Evolutionary conservation across 2,329 filamentous ascomycete genomes (phyloP).

Genomic region (Fusarium musae): DNA sequence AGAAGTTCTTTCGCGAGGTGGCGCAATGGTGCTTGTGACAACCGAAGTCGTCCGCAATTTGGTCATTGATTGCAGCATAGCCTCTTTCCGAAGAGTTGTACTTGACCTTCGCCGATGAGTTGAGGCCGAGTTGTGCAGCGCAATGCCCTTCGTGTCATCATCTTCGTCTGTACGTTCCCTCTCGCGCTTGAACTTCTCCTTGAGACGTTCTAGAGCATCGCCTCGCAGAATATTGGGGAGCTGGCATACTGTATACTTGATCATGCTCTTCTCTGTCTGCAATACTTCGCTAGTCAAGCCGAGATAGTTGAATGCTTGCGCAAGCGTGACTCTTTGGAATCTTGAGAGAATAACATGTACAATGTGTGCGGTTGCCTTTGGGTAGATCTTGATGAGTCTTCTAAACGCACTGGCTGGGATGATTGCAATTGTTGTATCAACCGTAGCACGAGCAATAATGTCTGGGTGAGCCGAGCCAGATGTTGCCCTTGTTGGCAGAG

Average conservation of each 20-base stretch:
- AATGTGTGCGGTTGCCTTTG: slow-evolving; percentile 95
- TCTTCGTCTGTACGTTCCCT: slow-evolving; percentile 83
- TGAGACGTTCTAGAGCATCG: slow-evolving; percentile 82
- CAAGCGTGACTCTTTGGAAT: slow-evolving; percentile 92
- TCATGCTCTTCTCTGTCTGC: slow-evolving; percentile 92
- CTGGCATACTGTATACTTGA: slow-evolving; percentile 90
- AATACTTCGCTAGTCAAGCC: slow-evolving; percentile 92
- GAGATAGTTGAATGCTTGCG: slow-evolving; percentile 93
- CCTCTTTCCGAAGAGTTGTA: slow-evolving; percentile 81
- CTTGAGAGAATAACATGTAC: slow-evolving; percentile 97
- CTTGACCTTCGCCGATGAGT: slow-evolving; percentile 77
- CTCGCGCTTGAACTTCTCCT: slow-evolving; percentile 91
- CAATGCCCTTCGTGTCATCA: slow-evolving; percentile 88
- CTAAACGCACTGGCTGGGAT: slow-evolving; percentile 97
- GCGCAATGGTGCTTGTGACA: slow-evolving; percentile 53
- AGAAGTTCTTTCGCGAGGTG: slow-evolving; percentile 55
- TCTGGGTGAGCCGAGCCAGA: slow-evolving; percentile 92
- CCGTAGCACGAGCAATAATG: slow-evolving; percentile 93
- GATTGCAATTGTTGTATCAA: slow-evolving; percentile 97
- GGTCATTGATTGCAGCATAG: slow-evolving; percentile 74
- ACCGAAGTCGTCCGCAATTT: slow-evolving; percentile 59
- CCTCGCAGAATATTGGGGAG: slow-evolving; percentile 91
- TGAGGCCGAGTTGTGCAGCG: slow-evolving; percentile 82
- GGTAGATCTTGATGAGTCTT: slow-evolving; percentile 91
- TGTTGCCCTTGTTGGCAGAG: slow-evolving; percentile 55